Base-by-base conservation (phyloP, 352 stramenopile species). In the Phytopythium sindhum region DNA sequence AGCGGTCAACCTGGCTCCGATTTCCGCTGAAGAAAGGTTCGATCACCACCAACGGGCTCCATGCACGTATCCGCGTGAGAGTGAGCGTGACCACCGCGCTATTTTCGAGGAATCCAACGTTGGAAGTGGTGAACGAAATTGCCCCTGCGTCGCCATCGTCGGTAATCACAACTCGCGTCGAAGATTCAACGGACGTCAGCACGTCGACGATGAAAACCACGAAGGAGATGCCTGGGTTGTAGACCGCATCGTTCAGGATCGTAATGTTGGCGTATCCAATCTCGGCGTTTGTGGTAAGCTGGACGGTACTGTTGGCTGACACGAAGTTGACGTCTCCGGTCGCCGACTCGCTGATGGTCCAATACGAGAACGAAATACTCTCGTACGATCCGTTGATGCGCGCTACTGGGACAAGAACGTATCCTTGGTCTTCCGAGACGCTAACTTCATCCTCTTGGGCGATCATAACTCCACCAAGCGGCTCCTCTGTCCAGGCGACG, bases 141-240 rank as follows among this genome's bases (percentile, higher is more conserved):
- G 66, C 77, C 12, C 81, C 81, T 14, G 78, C 81, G 44, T 90
- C 79, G 2, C 77, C 77, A 57, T 90, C 74, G 28, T 90, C 81
- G 8, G 54, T 35, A 9, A 90, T 61, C 17, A 65, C 51, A 12
- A 90, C 59, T 1, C 44, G 69, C 1, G 81, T 82, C 17, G 67
- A 56, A 4, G 64, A 81, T 29, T 57, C 24, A 9, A 67, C 44
- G 3, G 28, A 26, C 3, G 73, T 77, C 5, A 55, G 41, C 0
- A 57, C 53, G 58, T 88, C 79, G 1, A 48, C 64, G 21, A 90
- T 66, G 1, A 66, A 7, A 0, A 90, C 66, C 9, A 70, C 17
- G 31, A 90, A 88, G 0, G 71, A 68, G 15, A 77, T 85, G 24
- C 69, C 72, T 23, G 72, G 69, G 14, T 78, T 68, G 57, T 85